A percentile compares a stretch with the other conserved stretches of the same genome.
phyloP scores from a whole-genome alignment of 768 basidiomycete species.

The Tulasnella sp. region DNA sequence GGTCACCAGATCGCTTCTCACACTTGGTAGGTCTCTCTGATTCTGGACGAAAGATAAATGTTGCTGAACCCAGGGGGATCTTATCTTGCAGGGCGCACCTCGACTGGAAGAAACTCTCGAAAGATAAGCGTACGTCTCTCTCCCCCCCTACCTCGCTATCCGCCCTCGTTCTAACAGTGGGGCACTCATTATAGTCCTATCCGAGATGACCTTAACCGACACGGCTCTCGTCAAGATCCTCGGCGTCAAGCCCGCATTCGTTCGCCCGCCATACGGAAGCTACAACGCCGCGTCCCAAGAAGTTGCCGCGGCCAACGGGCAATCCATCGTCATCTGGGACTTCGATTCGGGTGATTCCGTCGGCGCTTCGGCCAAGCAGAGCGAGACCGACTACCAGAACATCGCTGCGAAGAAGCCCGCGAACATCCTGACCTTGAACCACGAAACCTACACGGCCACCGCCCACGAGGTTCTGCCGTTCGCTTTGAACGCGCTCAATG shows the following conservation, averaged over 20 bases:
- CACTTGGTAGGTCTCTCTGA: not conserved
- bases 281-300: not conserved
- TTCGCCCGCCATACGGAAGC: conserved; percentile 7
- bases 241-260: conserved; percentile 8
- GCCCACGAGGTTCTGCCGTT: conserved; percentile 26
- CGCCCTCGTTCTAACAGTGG: no score
- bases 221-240: not conserved
- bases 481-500: not conserved
- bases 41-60: not conserved
- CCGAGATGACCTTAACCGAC: not conserved
- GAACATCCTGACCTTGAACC: conserved; percentile 30
- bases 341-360: conserved; percentile 24
- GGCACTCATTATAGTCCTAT: not conserved
- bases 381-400: conserved; percentile 4
- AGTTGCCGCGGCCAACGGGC: not conserved
- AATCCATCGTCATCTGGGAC: conserved; percentile 25
- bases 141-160: not conserved
- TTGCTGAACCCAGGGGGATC: not conserved
- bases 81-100: not conserved
- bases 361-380: conserved; percentile 18
- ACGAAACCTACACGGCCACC: conserved; percentile 31
- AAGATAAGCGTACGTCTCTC: not conserved
- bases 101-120: not conserved
- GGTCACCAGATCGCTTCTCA: conserved; percentile 15
- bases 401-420: conserved; percentile 13